Evolutionary conservation across 495 filamentous ascomycete species (phyloP), one percentile per base, ranked within the genome.

Genomic region (Xylaria castorea): DNA sequence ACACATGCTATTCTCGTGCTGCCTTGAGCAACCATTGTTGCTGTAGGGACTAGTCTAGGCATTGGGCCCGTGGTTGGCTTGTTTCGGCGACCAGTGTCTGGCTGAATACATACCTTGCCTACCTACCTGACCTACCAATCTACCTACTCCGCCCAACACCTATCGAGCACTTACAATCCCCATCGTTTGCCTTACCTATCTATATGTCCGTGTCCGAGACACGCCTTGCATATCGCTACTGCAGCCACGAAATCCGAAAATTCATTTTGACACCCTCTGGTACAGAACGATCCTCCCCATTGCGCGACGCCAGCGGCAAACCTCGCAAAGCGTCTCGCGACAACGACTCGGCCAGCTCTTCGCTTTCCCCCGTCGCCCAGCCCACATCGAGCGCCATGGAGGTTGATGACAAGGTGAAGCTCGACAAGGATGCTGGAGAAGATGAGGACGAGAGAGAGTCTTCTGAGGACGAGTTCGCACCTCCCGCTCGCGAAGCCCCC

Each of bases 401-500:
- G 44, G 81, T 85, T 40, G 84, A 87, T 71, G 82, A 85, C 69
- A 86, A 89, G 76, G 71, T 79, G 18, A 86, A 87, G 61, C 82
- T 82, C 46, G 80, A 85, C 63, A 86, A 78, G 80, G 87, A 70
- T 80, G 36, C 66, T 22, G 66, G 16, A 11, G 87, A 80, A 80
- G 89, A 89, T 5, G 89, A 89, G 7, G 87, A 71, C 79, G 88
- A 80, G 78, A 89, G 89, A 60, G 89, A 87, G 30, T 90, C 88
- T 71, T 89, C 89, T 1, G 87, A 88, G 51, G 87, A 85, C 81
- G 91, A 93, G 76, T 95, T 94, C 79, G 92, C 91, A 6, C 88
- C 91, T n/a, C 92, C 94, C 1, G 90, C 91, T 16, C 90, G 92
- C 27, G 87, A 92, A 36, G 84, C 93, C 32, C 89, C 93, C 36